Evolutionary conservation across 192 early-diverging fungal species (phyloP).

Genomic region (Coemansia nantahalensis): DNA sequence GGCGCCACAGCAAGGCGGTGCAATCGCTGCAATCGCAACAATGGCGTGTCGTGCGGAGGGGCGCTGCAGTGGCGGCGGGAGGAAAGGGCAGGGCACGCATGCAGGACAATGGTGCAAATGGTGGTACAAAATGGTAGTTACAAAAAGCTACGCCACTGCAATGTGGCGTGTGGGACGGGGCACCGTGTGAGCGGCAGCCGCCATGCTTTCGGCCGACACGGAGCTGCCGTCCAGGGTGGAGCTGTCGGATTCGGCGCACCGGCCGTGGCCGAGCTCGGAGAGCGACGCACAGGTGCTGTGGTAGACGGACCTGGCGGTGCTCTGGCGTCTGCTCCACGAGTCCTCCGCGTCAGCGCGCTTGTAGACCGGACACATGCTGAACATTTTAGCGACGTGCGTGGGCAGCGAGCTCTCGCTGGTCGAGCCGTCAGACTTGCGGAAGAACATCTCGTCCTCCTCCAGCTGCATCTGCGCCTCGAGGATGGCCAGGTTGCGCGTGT

Average conservation of each 20-base stretch:
- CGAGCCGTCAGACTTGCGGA: neutral
- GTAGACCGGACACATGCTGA: constrained; percentile 25
- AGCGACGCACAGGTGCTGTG: constrained; percentile 24
- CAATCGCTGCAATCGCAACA: too few species aligned
- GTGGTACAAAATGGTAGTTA: too few species aligned
- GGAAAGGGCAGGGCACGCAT: too few species aligned
- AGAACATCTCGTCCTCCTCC: constrained; percentile 17
- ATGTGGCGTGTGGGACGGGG: too few species aligned
- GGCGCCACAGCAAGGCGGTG: too few species aligned
- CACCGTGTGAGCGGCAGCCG: too few species aligned
- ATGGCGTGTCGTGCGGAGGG: too few species aligned
- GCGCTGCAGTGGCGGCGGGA: too few species aligned
- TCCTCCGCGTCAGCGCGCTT: constrained; percentile 9
- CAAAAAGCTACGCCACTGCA: too few species aligned
- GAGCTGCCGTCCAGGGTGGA: too few species aligned
- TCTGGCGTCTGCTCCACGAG: neutral
- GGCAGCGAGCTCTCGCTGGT: constrained; percentile 11
- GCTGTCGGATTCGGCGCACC: neutral
- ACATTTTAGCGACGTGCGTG: constrained; percentile 13
- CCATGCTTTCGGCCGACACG: too few species aligned
- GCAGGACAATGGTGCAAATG: too few species aligned
- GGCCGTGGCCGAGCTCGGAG: neutral
- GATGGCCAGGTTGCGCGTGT: constrained; percentile 30
- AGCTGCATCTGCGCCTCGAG: constrained; percentile 27
- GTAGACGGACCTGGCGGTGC: constrained; percentile 19